Evolutionary conservation across 2,329 filamentous ascomycete species (phyloP).

Genomic region (Rutstroemia sydowiana): DNA sequence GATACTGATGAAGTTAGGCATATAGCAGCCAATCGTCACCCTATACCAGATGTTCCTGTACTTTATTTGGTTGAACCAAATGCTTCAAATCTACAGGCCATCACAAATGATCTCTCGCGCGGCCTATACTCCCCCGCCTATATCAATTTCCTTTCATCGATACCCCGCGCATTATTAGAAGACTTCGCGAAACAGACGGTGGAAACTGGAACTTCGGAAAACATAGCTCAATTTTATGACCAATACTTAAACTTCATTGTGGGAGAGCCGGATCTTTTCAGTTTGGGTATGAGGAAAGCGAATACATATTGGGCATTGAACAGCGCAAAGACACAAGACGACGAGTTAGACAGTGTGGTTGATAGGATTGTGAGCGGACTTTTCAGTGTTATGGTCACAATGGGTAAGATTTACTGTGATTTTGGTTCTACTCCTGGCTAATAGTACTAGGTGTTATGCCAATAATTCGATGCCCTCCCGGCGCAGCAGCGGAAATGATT

Average conservation of each 20-base stretch:
- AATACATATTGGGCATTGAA: constrained; percentile 95
- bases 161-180: constrained; percentile 83
- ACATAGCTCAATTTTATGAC: constrained; percentile 87
- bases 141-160: constrained; percentile 92
- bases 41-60: constrained; percentile 92
- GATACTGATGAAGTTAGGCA: constrained; percentile 49
- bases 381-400: constrained; percentile 98
- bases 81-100: constrained; percentile 67
- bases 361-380: constrained; percentile 90
- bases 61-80: constrained; percentile 95
- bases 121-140: constrained; percentile 90
- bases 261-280: constrained; percentile 91
- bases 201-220: constrained; percentile 74
- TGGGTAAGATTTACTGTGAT: constrained; percentile 53
- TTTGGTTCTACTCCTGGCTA: constrained; percentile 17
- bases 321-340: constrained; percentile 82
- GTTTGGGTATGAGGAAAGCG: constrained; percentile 81
- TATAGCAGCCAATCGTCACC: constrained; percentile 71
- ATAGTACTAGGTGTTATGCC: constrained; percentile 67
- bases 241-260: constrained; percentile 98
- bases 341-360: constrained; percentile 78
- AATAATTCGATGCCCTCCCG: constrained; percentile 90
- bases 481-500: constrained; percentile 88
- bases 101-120: constrained; percentile 78
- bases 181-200: constrained; percentile 90